Base-by-base conservation (phyloP, 2,329 filamentous ascomycete species). In the Drechslerella stenobrocha region DNA sequence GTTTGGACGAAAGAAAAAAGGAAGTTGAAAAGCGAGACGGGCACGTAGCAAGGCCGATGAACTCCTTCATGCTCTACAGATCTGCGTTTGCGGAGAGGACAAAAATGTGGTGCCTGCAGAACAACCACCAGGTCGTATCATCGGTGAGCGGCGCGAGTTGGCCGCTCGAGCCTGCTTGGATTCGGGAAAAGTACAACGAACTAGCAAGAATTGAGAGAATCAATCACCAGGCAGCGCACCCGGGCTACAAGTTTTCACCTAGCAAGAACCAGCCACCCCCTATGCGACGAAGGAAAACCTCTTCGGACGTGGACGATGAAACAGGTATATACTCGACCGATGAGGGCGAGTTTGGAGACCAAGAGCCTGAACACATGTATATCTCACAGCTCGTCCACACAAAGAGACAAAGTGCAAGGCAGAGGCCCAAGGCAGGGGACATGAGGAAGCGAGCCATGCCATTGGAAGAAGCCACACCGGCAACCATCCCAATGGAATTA, bases 21-120 rank as follows among this genome's bases (percentile, higher is more conserved):
- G 90, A 96, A 75, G 84, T 87, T 7, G 82, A 84, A 42, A 82
- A 83, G 72, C 82, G 84, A 60, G 89, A 86, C 73, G 88, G 88
- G 23, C 90, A 91, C 75, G 83, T 97, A 72, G 90, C 92, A 73
- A 83, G 93, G 26, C 91, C 93, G 1, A 95, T 96, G 87, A 98
- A 98, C 76, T 92, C 89, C 0, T 98, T 97, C 79, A 96, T 98
- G 87, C 80, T 98, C 51, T 98, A 98, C 76, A 87, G 93, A 40
- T 96, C 93, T 71, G 89, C 90, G 4, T 96, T 89, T 75, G 89
- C 95, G 66, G 88, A 93, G 69, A 82, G 90, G 28, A 89, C 89
- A 64, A 96, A 96, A 77, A 81, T 83, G 52, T 89, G 86, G 80
- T 89, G 88, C 72, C 80, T 84, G 11, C 85, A 93, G 73, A 92